Evolutionary conservation across 2,329 filamentous ascomycete species (phyloP).

Genomic region (Fusarium sterilihyphosum): DNA sequence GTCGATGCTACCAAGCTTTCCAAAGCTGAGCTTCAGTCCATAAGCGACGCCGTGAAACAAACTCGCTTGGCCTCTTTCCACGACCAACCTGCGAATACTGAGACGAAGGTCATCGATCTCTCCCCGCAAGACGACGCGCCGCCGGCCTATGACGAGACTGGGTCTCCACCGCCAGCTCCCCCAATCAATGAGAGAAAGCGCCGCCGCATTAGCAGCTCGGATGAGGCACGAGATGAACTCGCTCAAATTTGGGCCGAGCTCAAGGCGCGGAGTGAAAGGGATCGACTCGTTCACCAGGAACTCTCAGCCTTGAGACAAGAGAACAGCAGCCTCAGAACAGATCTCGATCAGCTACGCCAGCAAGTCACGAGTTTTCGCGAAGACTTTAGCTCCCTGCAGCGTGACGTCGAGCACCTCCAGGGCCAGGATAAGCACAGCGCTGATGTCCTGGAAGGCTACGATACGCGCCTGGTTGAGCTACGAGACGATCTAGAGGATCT

Average conservation of each 20-base stretch:
- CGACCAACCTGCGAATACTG: not conserved
- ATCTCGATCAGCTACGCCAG: not conserved
- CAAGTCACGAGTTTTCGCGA: not conserved
- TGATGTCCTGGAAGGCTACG: constrained; percentile 11
- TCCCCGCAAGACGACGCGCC: constrained; percentile 1
- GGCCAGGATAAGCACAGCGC: constrained; percentile 2
- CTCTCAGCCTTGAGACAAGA: not conserved
- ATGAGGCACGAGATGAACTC: not conserved
- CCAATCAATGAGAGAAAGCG: constrained; percentile 12
- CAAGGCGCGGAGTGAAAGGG: constrained; percentile 6
- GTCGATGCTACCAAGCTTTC: constrained; percentile 14
- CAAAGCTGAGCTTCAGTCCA: constrained; percentile 15
- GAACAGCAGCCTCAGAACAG: not conserved
- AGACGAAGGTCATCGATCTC: constrained; percentile 13
- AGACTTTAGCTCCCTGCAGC: not conserved
- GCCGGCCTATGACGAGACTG: constrained; percentile 6
- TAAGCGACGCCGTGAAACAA: constrained; percentile 9
- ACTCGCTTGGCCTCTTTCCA: not conserved
- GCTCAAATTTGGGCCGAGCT: constrained; percentile 7
- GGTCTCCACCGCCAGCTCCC: constrained; percentile 1
- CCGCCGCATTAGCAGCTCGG: not conserved
- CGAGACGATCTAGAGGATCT: constrained; percentile 13
- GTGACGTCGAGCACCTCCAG: constrained; percentile 9
- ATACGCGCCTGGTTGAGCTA: constrained; percentile 13
- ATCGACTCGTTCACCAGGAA: constrained; percentile 1